Evolutionary conservation across 345 rosid species (phyloP), one percentile per base, ranked within the genome.

Genomic region (Isatis tinctoria): DNA sequence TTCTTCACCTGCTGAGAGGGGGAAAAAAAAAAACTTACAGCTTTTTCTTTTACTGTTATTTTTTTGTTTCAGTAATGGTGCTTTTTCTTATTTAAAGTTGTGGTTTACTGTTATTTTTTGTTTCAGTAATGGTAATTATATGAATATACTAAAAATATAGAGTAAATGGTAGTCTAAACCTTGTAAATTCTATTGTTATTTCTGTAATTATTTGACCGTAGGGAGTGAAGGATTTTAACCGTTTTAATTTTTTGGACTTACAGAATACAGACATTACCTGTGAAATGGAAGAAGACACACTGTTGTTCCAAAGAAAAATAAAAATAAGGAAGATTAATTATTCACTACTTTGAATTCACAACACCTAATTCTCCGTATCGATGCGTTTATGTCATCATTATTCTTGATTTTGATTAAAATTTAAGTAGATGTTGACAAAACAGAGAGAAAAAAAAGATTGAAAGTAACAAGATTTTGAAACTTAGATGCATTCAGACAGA

Each of bases 371-470:
- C 17, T 66, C 26, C 8, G 2, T 13, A 6, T 17, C 12, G 37
- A 59, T 8, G 24, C 57, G 41, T 65, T 65, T 36, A 5, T 36
- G 43, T 27, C 52, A 17, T 37, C 10, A 58, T 54, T 66, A 45
- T 35, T 37, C 33, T 48, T 74, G 60, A 58, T 58, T 39, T 65
- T 47, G 11, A 57, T 56, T 41, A 16, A 16, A 16, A 65, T 16
- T 16, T 37, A 72, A 51, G 33, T 47, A 66, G 72, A 74, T 27
- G 66, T 27, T 27, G 72, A 74, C 66, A 26, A 65, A 8, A 39
- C 22, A 17, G 13, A n/a, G 17, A 52, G n/a, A n/a, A n/a, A 10
- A 33, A 26, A 4, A 24, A 18, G 67, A 58, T 20, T 59, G 67
- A 48, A 59, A 67, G 61, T 18, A 41, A 74, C 54, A 26, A 28